These are phyloP conservation scores for Aquilaria sinensis DNA, from an alignment of 345 rosid species.

Conservation along the genomic window DNA sequence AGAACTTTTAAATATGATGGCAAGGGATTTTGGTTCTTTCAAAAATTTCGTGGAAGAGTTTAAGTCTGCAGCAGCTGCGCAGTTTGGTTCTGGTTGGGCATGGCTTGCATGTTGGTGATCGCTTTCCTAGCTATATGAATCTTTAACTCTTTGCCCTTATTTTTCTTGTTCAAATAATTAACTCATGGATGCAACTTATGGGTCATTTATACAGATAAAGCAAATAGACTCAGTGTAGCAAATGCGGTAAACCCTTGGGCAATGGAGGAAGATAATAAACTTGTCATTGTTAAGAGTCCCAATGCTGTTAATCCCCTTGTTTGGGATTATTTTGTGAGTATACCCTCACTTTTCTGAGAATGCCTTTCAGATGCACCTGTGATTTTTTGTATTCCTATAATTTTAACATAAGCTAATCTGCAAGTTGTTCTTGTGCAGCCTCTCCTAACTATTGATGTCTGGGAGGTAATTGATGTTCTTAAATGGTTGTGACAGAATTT, in stretches of 20 bases:
- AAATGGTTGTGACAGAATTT: neutral
- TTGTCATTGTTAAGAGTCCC: conserved; percentile 77
- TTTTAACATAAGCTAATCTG: conserved; percentile 12
- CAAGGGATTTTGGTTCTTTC: conserved; percentile 87
- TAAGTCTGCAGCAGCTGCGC: conserved; percentile 64
- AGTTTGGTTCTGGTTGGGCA: conserved; percentile 97
- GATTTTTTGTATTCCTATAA: conserved; percentile 4
- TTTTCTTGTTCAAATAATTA: neutral
- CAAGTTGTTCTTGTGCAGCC: conserved; percentile 55
- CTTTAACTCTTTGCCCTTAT: conserved; percentile 9
- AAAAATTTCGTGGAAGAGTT: conserved; percentile 44
- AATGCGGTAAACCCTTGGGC: conserved; percentile 67
- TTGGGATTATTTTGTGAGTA: conserved; percentile 83
- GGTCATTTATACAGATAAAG: conserved; percentile 53
- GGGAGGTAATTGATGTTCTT: conserved; percentile 63
- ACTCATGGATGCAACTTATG: neutral
- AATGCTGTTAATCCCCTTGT: conserved; percentile 91
- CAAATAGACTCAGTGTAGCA: conserved; percentile 55
- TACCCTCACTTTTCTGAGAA: conserved; percentile 3
- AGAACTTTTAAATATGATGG: conserved; percentile 60
- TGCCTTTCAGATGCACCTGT: neutral
- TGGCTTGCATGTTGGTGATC: conserved; percentile 82
- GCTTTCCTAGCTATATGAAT: neutral
- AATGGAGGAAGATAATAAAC: conserved; percentile 70
- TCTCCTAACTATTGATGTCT: conserved; percentile 83